A percentile compares a stretch with the other conserved stretches of the same genome.
Conservation (phyloP, 2,329 filamentous ascomycete species). For the Phaeoacremonium minimum region DNA sequence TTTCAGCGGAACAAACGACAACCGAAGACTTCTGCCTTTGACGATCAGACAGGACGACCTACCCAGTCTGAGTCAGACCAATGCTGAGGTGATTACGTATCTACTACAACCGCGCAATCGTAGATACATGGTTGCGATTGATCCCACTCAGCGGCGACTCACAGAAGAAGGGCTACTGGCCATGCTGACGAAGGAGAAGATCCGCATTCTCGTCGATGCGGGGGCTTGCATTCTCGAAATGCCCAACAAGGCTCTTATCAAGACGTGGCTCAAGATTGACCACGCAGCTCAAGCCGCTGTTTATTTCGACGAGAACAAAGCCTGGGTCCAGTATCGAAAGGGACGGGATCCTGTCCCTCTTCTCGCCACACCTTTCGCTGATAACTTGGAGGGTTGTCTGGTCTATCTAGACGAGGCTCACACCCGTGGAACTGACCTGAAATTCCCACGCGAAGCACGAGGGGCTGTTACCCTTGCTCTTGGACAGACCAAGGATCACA, state of each 20-base stretch:
- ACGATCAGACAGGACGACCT: constrained; percentile 60
- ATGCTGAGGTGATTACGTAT: constrained; percentile 58
- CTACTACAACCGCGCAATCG: constrained; percentile 49
- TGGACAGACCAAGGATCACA: constrained; percentile 55
- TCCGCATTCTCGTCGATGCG: constrained; percentile 58
- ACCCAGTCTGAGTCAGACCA: constrained; percentile 50
- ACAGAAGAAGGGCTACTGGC: constrained; percentile 40
- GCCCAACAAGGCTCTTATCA: constrained; percentile 44
- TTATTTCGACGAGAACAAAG: constrained; percentile 45
- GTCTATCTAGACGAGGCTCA: constrained; percentile 60
- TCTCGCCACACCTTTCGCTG: constrained; percentile 47
- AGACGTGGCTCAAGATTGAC: constrained; percentile 45
- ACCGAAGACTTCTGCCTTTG: constrained; percentile 52
- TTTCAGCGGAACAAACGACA: constrained; percentile 71
- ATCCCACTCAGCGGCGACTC: constrained; percentile 26
- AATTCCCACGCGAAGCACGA: constrained; percentile 38
- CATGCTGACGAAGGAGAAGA: constrained; percentile 26
- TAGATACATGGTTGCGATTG: constrained; percentile 32
- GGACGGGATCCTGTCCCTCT: constrained; percentile 33
- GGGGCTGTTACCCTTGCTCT: constrained; percentile 54
- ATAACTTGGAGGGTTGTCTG: constrained; percentile 45
- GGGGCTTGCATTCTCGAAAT: constrained; percentile 62
- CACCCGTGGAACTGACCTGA: constrained; percentile 56
- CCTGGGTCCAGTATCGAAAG: constrained; percentile 35
- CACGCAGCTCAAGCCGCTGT: constrained; percentile 41